phyloP scores from a whole-genome alignment of 805 yeast species.

The Lachancea cidri region DNA sequence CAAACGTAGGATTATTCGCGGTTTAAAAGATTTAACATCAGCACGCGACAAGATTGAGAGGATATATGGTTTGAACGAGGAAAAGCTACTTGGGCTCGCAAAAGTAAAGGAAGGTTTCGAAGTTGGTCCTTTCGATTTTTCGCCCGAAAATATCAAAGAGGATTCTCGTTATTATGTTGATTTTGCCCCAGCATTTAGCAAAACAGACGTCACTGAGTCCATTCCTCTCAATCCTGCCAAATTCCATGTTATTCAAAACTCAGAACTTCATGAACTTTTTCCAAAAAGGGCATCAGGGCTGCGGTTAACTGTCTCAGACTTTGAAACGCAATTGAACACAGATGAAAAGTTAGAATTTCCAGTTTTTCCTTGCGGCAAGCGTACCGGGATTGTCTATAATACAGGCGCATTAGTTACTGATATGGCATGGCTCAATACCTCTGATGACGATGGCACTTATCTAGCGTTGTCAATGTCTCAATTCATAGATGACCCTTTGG shows the following conservation, averaged over 20 bases:
- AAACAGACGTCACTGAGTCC: slow-evolving; percentile 5
- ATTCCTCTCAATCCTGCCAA: slow-evolving; percentile 10
- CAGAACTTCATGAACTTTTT: slow-evolving; percentile 24
- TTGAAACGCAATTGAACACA: slow-evolving; percentile 14
- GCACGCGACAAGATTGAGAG: slow-evolving; percentile 40
- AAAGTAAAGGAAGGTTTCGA: slow-evolving; percentile 49
- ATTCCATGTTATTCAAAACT: slow-evolving; percentile 16
- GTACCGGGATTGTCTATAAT: slow-evolving; percentile 41
- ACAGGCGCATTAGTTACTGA: slow-evolving; percentile 50
- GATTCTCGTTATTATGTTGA: slow-evolving; percentile 22
- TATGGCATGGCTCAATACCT: slow-evolving; percentile 45
- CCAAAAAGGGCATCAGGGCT: slow-evolving; percentile 17
- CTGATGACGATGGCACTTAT: slow-evolving; percentile 32
- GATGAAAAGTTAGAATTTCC: slow-evolving; percentile 28
- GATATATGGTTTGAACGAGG: slow-evolving; percentile 47
- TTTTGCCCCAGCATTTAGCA: slow-evolving; percentile 14
- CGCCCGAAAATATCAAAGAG: slow-evolving; percentile 27
- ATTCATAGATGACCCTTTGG: slow-evolving; percentile 25
- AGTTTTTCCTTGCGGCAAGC: slow-evolving; percentile 21
- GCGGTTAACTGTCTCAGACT: slow-evolving; percentile 17
- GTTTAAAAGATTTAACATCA: slow-evolving; percentile 32
- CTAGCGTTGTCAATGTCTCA: slow-evolving; percentile 49
- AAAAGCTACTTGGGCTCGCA: slow-evolving; percentile 38
- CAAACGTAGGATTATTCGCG: slow-evolving; percentile 23
- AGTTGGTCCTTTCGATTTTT: slow-evolving; percentile 39